These are phyloP conservation scores for Tricholoma matsutake DNA, from an alignment of 768 basidiomycete genomes.

Conservation along the genomic window DNA sequence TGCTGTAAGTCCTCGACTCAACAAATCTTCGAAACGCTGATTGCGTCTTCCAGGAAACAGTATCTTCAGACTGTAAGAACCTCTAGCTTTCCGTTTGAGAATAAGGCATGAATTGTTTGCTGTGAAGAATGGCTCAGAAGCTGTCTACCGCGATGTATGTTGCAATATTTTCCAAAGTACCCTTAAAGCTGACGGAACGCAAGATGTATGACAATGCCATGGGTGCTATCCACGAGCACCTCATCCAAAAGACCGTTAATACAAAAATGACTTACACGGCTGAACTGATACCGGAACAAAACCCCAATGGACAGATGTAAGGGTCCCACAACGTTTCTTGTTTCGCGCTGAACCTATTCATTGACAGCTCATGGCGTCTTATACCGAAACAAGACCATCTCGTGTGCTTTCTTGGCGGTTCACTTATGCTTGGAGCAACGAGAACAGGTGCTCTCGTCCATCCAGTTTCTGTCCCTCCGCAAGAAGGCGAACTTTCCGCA, in stretches of 20 bases:
- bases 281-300: slow-evolving; percentile 67
- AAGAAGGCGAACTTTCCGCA: slow-evolving; percentile 55
- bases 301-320: slow-evolving; percentile 37
- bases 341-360: neutral
- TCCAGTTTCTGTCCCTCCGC: slow-evolving; percentile 66
- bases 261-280: slow-evolving; percentile 72
- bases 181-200: neutral
- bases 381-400: slow-evolving; percentile 93
- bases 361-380: slow-evolving; percentile 63
- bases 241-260: slow-evolving; percentile 61
- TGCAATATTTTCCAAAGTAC: neutral
- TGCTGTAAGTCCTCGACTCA: slow-evolving; percentile 49
- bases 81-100: neutral
- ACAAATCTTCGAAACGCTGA: neutral
- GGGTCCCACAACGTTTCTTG: slow-evolving; percentile 3
- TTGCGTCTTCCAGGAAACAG: slow-evolving; percentile 50
- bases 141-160: slow-evolving; percentile 70
- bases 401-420: slow-evolving; percentile 92
- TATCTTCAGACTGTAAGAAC: slow-evolving; percentile 71
- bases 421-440: slow-evolving; percentile 87
- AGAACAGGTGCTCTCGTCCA: slow-evolving; percentile 51
- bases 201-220: slow-evolving; percentile 92
- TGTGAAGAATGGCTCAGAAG: slow-evolving; percentile 65
- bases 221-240: slow-evolving; percentile 70
- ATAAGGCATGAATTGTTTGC: neutral